phyloP scores from a whole-genome alignment of 2,329 filamentous ascomycete genomes.

The Paraphaeosphaeria minitans region DNA sequence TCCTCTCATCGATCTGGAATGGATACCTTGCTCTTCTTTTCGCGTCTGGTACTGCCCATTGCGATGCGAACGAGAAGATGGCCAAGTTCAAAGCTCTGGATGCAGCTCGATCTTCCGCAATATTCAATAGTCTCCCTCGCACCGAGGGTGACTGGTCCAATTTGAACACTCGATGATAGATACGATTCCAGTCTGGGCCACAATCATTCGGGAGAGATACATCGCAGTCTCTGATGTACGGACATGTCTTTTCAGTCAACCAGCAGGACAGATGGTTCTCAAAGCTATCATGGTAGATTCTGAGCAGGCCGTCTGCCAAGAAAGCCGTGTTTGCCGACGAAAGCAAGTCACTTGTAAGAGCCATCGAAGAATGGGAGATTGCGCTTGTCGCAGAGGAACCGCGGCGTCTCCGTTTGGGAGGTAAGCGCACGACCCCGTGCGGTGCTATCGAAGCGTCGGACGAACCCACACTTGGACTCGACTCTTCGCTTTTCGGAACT shows the following conservation, averaged over 20 bases:
- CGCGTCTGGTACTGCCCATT: conserved; percentile 50
- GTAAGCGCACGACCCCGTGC: conserved; percentile 16
- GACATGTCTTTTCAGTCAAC: conserved; percentile 60
- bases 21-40: conserved; percentile 37
- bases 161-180: conserved; percentile 56
- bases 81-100: conserved; percentile 55
- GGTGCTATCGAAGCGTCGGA: conserved; percentile 10
- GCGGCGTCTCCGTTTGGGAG: conserved; percentile 33
- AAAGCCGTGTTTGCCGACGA: conserved; percentile 45
- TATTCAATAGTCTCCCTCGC: conserved; percentile 50
- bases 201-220: conserved; percentile 38
- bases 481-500: conserved; percentile 20
- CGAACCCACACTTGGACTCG: conserved; percentile 16
- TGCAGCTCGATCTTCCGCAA: conserved; percentile 51
- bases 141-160: conserved; percentile 54
- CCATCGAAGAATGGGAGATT: conserved; percentile 26
- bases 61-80: conserved; percentile 60
- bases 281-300: conserved; percentile 61
- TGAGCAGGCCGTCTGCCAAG: conserved; percentile 53
- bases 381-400: conserved; percentile 28
- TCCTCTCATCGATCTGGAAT: conserved; percentile 22
- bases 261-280: conserved; percentile 61
- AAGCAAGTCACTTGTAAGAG: conserved; percentile 36
- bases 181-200: conserved; percentile 55
- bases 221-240: conserved; percentile 49